A percentile compares a stretch with the other conserved stretches of the same genome.
Conservation (phyloP, 768 basidiomycete species). For the Dacryopinax primogenitus region DNA sequence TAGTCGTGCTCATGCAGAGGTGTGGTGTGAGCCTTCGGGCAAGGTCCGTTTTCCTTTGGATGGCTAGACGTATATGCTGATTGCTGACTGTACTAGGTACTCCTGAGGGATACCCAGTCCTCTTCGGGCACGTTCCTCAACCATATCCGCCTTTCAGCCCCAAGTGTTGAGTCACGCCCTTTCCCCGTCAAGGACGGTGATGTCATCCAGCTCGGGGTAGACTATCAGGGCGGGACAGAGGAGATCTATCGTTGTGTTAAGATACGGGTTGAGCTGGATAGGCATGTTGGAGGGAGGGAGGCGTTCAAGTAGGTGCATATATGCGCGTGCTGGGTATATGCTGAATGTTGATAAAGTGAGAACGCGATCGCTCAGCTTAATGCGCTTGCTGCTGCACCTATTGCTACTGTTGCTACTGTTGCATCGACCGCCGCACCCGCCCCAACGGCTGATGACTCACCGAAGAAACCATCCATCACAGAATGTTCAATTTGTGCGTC, state of each 20-base stretch:
- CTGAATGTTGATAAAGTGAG: constrained; percentile 22
- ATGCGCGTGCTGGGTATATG: neutral
- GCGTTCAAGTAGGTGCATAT: constrained; percentile 64
- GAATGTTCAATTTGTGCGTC: constrained; percentile 89
- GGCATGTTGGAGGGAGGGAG: constrained; percentile 82
- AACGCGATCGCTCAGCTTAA: constrained; percentile 34
- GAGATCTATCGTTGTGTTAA: constrained; percentile 96
- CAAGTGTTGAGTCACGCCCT: constrained; percentile 66
- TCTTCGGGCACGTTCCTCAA: constrained; percentile 92
- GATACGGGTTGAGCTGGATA: constrained; percentile 82
- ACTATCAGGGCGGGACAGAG: constrained; percentile 94
- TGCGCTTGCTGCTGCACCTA: constrained; percentile 27
- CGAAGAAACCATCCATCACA: constrained; percentile 26
- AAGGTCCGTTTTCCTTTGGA: constrained; percentile 24
- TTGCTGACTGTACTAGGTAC: constrained; percentile 42
- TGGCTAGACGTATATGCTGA: neutral
- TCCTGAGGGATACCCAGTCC: constrained; percentile 78
- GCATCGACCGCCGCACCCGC: constrained; percentile 12
- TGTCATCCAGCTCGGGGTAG: constrained; percentile 86
- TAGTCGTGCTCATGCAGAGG: constrained; percentile 84
- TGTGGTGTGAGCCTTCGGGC: constrained; percentile 50
- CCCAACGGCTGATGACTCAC: constrained; percentile 41
- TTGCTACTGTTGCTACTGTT: neutral
- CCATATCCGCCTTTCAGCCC: constrained; percentile 75
- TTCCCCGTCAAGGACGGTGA: constrained; percentile 83